These are phyloP conservation scores for Fragaria iinumae DNA, from an alignment of 306 rosid genomes.

Conservation along the genomic window DNA sequence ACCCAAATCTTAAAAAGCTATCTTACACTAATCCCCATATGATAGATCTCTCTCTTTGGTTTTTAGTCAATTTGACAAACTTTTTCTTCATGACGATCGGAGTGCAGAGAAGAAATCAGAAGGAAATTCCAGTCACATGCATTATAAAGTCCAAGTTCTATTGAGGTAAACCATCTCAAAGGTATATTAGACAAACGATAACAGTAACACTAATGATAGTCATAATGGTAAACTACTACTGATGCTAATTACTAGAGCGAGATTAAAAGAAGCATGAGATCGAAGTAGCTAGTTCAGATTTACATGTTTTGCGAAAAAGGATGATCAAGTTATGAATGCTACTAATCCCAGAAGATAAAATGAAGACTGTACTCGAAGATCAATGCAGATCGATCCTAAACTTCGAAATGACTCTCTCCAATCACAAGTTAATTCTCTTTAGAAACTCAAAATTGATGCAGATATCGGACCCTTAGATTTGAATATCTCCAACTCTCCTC, in stretches of 20 bases:
- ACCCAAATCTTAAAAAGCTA: background rate
- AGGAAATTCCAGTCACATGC: background rate
- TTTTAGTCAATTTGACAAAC: background rate
- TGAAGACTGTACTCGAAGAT: constrained; percentile 28
- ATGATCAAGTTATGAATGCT: constrained; percentile 20
- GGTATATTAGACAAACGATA: background rate
- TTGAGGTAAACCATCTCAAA: background rate
- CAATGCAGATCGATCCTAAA: constrained; percentile 31
- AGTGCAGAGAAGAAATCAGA: background rate
- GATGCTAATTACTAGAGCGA: background rate
- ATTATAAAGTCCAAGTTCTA: background rate
- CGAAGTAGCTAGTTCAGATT: constrained; percentile 20
- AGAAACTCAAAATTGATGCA: constrained; percentile 28
- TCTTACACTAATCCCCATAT: background rate
- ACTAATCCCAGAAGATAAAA: constrained; percentile 9
- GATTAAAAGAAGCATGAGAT: background rate
- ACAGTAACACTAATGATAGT: background rate
- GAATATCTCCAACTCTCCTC: constrained; percentile 15
- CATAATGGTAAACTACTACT: background rate
- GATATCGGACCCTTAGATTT: constrained; percentile 30
- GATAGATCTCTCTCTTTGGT: background rate
- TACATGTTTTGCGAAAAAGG: constrained; percentile 33
- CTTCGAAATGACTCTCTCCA: constrained; percentile 20
- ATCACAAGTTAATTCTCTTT: constrained; percentile 25
- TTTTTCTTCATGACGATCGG: background rate